These are phyloP conservation scores for Alternaria tenuissima DNA, from an alignment of 2,329 filamentous ascomycete genomes.

Conservation along the genomic window DNA sequence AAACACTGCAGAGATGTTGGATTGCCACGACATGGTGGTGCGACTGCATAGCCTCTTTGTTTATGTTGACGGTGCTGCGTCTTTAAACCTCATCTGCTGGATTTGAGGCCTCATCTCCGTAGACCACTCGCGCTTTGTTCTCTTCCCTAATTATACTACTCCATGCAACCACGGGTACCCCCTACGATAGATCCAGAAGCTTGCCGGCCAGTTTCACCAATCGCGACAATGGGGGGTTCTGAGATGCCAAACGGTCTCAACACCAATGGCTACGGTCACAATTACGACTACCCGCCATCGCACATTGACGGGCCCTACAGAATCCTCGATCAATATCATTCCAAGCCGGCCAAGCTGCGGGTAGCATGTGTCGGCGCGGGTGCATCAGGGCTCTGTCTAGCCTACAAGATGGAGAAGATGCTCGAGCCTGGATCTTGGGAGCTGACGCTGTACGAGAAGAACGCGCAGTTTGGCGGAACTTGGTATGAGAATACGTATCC, in stretches of 20 bases:
- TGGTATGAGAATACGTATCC: conserved; percentile 49
- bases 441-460: conserved; percentile 44
- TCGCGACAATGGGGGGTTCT: conserved; percentile 38
- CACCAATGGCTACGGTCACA: conserved; percentile 36
- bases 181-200: background rate
- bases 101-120: background rate
- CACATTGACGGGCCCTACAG: conserved; percentile 42
- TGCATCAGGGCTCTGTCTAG: conserved; percentile 42
- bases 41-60: conserved; percentile 12
- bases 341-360: conserved; percentile 41
- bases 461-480: conserved; percentile 41
- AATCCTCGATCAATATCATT: conserved; percentile 46
- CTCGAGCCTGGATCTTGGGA: conserved; percentile 41
- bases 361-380: conserved; percentile 43
- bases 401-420: conserved; percentile 48
- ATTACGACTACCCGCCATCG: conserved; percentile 43
- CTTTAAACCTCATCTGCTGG: conserved; percentile 5
- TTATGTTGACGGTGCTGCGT: conserved; percentile 6
- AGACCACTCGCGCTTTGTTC: background rate
- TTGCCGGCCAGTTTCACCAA: background rate
- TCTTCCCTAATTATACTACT: background rate
- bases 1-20: conserved; percentile 35
- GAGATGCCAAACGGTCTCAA: conserved; percentile 39
- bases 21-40: conserved; percentile 26
- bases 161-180: background rate